Base-by-base conservation (phyloP, 768 basidiomycete species). In the Exidia glandulosa region DNA sequence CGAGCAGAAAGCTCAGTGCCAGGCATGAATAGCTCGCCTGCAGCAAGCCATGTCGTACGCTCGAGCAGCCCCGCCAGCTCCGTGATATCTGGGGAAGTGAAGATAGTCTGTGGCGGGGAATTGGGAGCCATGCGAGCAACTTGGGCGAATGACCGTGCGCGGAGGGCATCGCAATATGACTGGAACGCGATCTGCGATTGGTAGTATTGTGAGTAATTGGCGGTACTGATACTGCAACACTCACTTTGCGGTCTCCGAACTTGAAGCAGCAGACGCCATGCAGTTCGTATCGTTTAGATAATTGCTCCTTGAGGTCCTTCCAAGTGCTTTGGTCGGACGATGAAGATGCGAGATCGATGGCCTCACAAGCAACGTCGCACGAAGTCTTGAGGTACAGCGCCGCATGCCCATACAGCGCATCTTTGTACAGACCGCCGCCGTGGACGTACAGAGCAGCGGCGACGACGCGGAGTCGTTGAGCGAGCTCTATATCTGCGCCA, bases 261-360 rank as follows among this genome's bases (percentile, higher is more conserved):
- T 89, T 93, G 31, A 80, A 78, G 66, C 83, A 84, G 68, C 90
- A 92, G 3, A 87, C 82, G 0, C 81, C 92, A 29, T 94, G 74
- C 32, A 95, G 69, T 72, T 96, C 91, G 81, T 86, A 94, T 52
- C 92, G 74, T 25, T 85, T 77, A 63, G 79, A 81, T 30, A 93
- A 64, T 62, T 87, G 84, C 32, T 84, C 82, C 60, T 82, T 79
- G 1, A 90, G 74, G 63, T 81, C 79, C 48, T 59, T 73, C 84
- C 86, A 88, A 0, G 69, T 68, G 32, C 75, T 81, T 62, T 69
- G 63, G 30, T 61, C 58, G 6, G 33, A 32, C 23, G 66, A 70
- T 62, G 66, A 69, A 54, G 69, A 71, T 9, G 58, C 66, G 12
- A 67, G 69, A 29, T 67, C 50, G 9, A 54, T 23, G 14, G 50